phyloP scores from a whole-genome alignment of 495 filamentous ascomycete genomes.

The Hypoxylon lienhwacheense region DNA sequence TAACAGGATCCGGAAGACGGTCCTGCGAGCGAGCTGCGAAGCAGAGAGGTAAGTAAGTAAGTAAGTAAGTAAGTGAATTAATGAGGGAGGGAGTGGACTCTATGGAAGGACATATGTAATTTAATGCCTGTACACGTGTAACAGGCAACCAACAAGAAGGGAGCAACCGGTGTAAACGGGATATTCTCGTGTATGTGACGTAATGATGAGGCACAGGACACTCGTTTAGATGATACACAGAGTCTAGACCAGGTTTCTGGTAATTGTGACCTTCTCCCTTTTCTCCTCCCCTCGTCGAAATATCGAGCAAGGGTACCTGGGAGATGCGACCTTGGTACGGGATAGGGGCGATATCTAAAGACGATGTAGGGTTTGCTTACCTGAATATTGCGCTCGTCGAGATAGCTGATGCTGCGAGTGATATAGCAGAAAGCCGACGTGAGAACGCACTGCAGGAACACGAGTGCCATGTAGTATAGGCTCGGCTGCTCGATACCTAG shows the following conservation, averaged over 20 bases:
- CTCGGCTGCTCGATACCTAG: constrained; percentile 61
- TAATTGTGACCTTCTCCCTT: no score
- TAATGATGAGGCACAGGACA: no score
- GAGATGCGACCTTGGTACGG: constrained; percentile 16
- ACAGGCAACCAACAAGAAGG: no score
- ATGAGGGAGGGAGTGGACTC: no score
- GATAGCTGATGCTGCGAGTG: constrained; percentile 55
- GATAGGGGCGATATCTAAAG: neutral
- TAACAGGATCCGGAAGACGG: constrained; percentile 55
- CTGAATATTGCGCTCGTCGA: constrained; percentile 62
- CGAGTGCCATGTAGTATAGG: constrained; percentile 60
- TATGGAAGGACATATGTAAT: no score
- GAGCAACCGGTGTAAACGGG: no score
- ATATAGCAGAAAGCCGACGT: constrained; percentile 59
- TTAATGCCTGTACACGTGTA: no score
- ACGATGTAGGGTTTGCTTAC: constrained; percentile 31
- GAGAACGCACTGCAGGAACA: constrained; percentile 69
- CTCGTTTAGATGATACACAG: no score
- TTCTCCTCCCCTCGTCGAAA: no score
- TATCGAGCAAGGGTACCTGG: constrained; percentile 5
- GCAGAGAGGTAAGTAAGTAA: neutral
- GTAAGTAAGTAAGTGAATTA: neutral
- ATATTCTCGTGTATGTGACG: no score
- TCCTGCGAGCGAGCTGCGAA: constrained; percentile 45
- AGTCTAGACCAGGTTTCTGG: constrained; percentile 2